These are phyloP conservation scores for Jackrogersella minutella DNA, from an alignment of 495 filamentous ascomycete genomes.

Conservation along the genomic window DNA sequence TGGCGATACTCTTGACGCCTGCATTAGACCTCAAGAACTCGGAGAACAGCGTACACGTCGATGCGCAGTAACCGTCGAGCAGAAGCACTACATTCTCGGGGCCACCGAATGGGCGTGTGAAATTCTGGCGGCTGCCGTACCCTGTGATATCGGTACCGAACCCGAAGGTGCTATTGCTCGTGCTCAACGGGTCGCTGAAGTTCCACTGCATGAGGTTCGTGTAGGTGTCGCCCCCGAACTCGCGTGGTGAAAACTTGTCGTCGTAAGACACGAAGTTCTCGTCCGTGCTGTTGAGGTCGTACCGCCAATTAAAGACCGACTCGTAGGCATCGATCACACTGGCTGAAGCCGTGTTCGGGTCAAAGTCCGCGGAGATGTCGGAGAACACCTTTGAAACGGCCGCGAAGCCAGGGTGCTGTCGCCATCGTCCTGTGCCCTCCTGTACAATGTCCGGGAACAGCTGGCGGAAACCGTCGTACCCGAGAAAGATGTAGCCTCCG, in stretches of 20 bases:
- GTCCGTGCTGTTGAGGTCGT: slow-evolving; percentile 48
- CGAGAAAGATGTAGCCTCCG: slow-evolving; percentile 59
- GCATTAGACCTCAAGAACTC: slow-evolving; percentile 64
- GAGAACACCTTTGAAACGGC: slow-evolving; percentile 45
- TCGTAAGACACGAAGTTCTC: slow-evolving; percentile 48
- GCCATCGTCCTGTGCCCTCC: slow-evolving; percentile 45
- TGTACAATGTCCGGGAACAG: slow-evolving; percentile 55
- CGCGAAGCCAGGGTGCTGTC: slow-evolving; percentile 44
- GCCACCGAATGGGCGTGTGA: slow-evolving; percentile 53
- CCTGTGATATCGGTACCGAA: slow-evolving; percentile 54
- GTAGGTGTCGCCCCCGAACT: slow-evolving; percentile 45
- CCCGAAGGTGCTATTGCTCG: slow-evolving; percentile 50
- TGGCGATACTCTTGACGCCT: slow-evolving; percentile 65
- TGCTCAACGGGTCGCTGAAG: slow-evolving; percentile 48
- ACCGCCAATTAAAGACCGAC: slow-evolving; percentile 50
- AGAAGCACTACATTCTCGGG: slow-evolving; percentile 56
- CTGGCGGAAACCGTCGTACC: slow-evolving; percentile 56
- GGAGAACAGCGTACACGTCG: slow-evolving; percentile 68
- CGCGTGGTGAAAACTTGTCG: slow-evolving; percentile 48
- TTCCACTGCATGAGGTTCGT: slow-evolving; percentile 52
- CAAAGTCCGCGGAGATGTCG: slow-evolving; percentile 41
- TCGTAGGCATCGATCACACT: slow-evolving; percentile 42
- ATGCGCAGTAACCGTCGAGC: slow-evolving; percentile 70
- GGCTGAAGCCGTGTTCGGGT: slow-evolving; percentile 40
- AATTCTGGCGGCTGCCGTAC: slow-evolving; percentile 50